phyloP scores from a whole-genome alignment of 768 basidiomycete species.

The Suillus decipiens region DNA sequence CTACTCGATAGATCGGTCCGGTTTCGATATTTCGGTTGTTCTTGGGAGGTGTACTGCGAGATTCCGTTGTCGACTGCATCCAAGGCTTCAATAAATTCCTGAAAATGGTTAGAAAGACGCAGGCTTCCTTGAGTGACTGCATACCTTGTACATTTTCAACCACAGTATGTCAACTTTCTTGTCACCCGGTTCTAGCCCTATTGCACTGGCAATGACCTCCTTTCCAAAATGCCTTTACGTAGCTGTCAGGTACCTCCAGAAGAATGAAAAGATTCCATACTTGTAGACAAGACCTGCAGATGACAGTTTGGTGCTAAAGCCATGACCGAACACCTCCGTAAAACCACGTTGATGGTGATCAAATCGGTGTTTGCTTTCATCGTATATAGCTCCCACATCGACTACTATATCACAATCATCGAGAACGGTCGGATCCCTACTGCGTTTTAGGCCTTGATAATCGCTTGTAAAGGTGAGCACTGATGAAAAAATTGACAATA shows the following conservation, averaged over 20 bases:
- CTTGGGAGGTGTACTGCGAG: constrained; percentile 68
- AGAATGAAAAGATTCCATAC: constrained; percentile 43
- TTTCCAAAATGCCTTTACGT: constrained; percentile 78
- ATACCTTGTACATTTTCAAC: constrained; percentile 86
- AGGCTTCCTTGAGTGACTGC: constrained; percentile 6
- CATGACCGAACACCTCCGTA: constrained; percentile 84
- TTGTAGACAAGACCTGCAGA: constrained; percentile 96
- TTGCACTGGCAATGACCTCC: constrained; percentile 72
- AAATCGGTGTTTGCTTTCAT: constrained; percentile 73
- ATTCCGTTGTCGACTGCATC: constrained; percentile 97
- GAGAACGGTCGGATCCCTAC: constrained; percentile 68
- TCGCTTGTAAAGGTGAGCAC: constrained; percentile 9
- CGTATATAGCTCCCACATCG: constrained; percentile 94
- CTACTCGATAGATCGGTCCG: constrained; percentile 85
- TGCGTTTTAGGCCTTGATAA: constrained; percentile 62
- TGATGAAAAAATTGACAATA: constrained; percentile 8
- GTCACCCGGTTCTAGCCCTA: constrained; percentile 53
- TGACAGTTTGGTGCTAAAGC: constrained; percentile 85
- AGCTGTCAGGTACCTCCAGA: constrained; percentile 6
- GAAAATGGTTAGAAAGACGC: constrained; percentile 13
- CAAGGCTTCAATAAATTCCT: constrained; percentile 94
- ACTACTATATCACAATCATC: constrained; percentile 91
- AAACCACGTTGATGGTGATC: constrained; percentile 98
- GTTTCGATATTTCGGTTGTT: constrained; percentile 70
- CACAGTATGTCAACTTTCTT: constrained; percentile 73